Percentiles rank a stretch among this genome's conserved stretches.
phyloP scores from a whole-genome alignment of 352 stramenopile genomes.

The Blastocystis sp. region DNA sequence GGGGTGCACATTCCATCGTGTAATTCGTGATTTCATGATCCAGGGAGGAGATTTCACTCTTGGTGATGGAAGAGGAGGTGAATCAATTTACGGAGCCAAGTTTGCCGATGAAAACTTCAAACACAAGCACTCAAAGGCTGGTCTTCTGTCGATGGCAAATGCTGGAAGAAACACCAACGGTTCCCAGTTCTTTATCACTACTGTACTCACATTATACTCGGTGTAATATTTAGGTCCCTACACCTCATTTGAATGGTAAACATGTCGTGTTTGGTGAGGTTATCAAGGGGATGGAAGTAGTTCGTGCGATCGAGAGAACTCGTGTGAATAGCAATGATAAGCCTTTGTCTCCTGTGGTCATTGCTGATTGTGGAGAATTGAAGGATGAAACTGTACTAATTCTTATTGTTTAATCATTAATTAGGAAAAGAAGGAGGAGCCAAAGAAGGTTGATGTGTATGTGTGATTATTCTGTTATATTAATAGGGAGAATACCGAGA shows the following conservation, averaged over 20 bases:
- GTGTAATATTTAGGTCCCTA: constrained; percentile 70
- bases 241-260: constrained; percentile 93
- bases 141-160: constrained; percentile 95
- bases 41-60: constrained; percentile 89
- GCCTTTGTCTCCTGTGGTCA: constrained; percentile 83
- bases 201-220: constrained; percentile 66
- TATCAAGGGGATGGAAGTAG: constrained; percentile 85
- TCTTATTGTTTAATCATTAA: neutral
- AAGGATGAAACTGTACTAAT: neutral
- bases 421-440: constrained; percentile 28
- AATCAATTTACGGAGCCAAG: constrained; percentile 87
- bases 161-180: constrained; percentile 90
- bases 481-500: neutral
- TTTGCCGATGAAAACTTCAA: constrained; percentile 94
- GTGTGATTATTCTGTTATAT: neutral
- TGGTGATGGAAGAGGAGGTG: constrained; percentile 86
- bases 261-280: constrained; percentile 99
- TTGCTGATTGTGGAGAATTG: constrained; percentile 89
- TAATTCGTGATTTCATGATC: constrained; percentile 96
- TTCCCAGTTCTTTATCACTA: constrained; percentile 99
- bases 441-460: neutral
- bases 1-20: constrained; percentile 90
- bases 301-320: constrained; percentile 87
- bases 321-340: constrained; percentile 85
- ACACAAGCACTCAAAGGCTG: constrained; percentile 80